These are phyloP conservation scores for Linnemannia exigua DNA, from an alignment of 192 early-diverging fungal genomes.

Conservation along the genomic window DNA sequence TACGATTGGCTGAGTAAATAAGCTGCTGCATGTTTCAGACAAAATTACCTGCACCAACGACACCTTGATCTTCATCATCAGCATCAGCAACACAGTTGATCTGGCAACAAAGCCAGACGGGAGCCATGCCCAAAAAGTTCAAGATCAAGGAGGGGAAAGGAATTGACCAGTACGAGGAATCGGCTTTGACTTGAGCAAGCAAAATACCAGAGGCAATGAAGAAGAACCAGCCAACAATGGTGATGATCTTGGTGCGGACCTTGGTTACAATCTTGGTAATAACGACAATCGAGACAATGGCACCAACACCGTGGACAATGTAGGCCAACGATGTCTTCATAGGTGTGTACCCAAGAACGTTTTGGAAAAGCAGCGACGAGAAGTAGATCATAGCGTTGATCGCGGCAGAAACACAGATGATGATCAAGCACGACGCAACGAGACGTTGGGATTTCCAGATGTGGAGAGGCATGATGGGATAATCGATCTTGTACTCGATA, in stretches of 20 bases:
- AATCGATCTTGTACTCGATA: slow-evolving; percentile 21
- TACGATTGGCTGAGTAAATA: background rate
- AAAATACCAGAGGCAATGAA: slow-evolving; percentile 23
- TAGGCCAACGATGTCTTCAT: slow-evolving; percentile 15
- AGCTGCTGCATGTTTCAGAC: no score
- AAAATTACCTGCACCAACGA: slow-evolving; percentile 26
- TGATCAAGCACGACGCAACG: slow-evolving; percentile 16
- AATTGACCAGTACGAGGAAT: slow-evolving; percentile 31
- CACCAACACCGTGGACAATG: slow-evolving; percentile 28
- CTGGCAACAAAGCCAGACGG: slow-evolving; percentile 31
- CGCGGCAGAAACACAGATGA: slow-evolving; percentile 14
- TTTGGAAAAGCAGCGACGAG: slow-evolving; percentile 19
- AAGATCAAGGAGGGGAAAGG: slow-evolving; percentile 23
- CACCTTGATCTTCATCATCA: slow-evolving; percentile 31
- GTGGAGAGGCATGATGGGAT: slow-evolving; percentile 31
- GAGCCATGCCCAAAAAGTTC: slow-evolving; percentile 32
- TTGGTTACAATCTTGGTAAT: slow-evolving; percentile 20
- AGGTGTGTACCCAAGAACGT: slow-evolving; percentile 16
- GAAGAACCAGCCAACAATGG: slow-evolving; percentile 29
- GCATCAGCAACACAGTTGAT: slow-evolving; percentile 37
- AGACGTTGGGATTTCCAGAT: slow-evolving; percentile 25
- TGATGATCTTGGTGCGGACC: slow-evolving; percentile 28
- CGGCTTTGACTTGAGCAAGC: slow-evolving; percentile 14
- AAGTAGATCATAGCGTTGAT: slow-evolving; percentile 23
- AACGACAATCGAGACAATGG: background rate